Evolutionary conservation across 805 yeast species (phyloP).

Genomic region (Komagataella pseudopastoris): DNA sequence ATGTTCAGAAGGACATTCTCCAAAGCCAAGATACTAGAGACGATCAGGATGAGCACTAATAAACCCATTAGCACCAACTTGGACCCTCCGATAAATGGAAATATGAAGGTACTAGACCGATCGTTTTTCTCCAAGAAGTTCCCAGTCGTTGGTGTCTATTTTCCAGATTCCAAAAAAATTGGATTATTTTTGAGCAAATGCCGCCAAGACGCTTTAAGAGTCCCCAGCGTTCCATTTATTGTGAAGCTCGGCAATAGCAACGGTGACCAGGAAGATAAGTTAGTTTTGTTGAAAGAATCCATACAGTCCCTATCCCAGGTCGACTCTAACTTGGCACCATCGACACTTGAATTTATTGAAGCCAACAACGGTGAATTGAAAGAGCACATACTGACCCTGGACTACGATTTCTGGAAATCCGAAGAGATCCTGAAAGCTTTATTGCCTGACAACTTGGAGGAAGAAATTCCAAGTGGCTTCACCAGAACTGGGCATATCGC

Average conservation of each 20-base stretch:
- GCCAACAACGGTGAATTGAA: slow-evolving; percentile 31
- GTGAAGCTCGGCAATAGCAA: slow-evolving; percentile 23
- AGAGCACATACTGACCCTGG: slow-evolving; percentile 43
- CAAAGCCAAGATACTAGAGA: not conserved
- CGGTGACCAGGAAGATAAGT: slow-evolving; percentile 27
- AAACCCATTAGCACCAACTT: not conserved
- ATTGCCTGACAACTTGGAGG: slow-evolving; percentile 55
- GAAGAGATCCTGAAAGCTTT: slow-evolving; percentile 76
- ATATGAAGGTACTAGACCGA: slow-evolving; percentile 55
- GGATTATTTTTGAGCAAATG: slow-evolving; percentile 48
- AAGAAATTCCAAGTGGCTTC: slow-evolving; percentile 80
- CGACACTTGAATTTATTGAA: slow-evolving; percentile 30
- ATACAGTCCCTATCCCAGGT: slow-evolving; percentile 25
- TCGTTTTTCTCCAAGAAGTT: slow-evolving; percentile 44
- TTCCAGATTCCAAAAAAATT: slow-evolving; percentile 53
- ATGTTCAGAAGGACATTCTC: not conserved
- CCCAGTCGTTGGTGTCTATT: slow-evolving; percentile 50
- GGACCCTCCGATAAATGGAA: slow-evolving; percentile 56
- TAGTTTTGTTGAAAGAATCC: slow-evolving; percentile 47
- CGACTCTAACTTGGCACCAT: slow-evolving; percentile 21
- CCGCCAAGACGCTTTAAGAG: slow-evolving; percentile 45
- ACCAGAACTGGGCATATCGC: slow-evolving; percentile 94
- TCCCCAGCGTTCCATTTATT: slow-evolving; percentile 64
- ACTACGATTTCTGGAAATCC: slow-evolving; percentile 74
- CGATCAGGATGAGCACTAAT: not conserved